Evolutionary conservation across 768 basidiomycete genomes (phyloP).

Genomic region (Steccherinum ochraceum): DNA sequence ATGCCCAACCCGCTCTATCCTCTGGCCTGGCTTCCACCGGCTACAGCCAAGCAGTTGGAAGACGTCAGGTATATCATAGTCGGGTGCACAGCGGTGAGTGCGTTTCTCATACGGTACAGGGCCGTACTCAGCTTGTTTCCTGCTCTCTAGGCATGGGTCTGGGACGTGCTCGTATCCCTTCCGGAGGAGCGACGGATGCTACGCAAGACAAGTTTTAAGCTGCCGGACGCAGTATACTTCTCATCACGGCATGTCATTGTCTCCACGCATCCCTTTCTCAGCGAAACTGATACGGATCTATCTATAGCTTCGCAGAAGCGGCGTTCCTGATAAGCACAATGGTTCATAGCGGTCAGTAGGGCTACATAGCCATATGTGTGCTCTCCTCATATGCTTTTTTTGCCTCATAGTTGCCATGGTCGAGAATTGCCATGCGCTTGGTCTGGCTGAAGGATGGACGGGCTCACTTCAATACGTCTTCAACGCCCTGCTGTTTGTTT

Average conservation of each 20-base stretch:
- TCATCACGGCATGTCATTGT: background rate
- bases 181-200: background rate
- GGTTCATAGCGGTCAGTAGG: too few relatives aligned
- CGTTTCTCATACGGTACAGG: background rate
- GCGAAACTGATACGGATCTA: slow-evolving; percentile 3
- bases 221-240: background rate
- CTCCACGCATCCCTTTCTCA: background rate
- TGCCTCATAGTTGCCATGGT: slow-evolving; percentile 3
- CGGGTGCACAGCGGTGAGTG: slow-evolving; percentile 3
- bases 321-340: too few relatives aligned
- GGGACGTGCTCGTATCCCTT: slow-evolving; percentile 2
- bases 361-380: too few relatives aligned
- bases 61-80: slow-evolving; percentile 4
- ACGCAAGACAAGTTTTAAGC: background rate
- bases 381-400: too few relatives aligned
- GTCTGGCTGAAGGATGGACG: background rate
- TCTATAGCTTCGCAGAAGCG: too few relatives aligned
- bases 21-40: slow-evolving; percentile 5
- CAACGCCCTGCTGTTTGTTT: slow-evolving; percentile 31
- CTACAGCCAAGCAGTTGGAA: slow-evolving; percentile 3
- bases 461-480: slow-evolving; percentile 7
- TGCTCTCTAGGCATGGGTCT: slow-evolving; percentile 5
- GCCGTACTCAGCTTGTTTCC: too few relatives aligned
- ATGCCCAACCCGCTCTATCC: slow-evolving; percentile 3
- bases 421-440: slow-evolving; percentile 1